Conservation (phyloP, 192 early-diverging fungal genomes). For the Thoreauomyces humboldtii region DNA sequence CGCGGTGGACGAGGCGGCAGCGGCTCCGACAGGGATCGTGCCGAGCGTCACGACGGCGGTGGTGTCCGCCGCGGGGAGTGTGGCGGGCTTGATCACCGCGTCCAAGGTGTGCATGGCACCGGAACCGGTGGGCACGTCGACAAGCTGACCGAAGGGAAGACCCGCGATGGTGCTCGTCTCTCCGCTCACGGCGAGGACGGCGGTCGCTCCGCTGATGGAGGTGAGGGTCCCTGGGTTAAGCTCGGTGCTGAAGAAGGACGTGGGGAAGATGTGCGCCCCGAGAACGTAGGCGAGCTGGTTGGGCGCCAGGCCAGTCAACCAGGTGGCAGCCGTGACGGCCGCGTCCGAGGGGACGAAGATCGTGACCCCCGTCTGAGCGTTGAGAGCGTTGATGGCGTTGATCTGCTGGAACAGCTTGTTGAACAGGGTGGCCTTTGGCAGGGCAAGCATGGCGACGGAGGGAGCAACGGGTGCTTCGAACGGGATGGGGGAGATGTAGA, state of each 20-base stretch:
- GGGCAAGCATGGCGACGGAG: neutral
- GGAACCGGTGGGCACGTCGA: conserved; percentile 18
- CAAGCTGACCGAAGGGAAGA: neutral
- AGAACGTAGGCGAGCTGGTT: conserved; percentile 37
- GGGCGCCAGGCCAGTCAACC: conserved; percentile 9
- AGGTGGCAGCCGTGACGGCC: conserved; percentile 29
- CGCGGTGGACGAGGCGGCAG: neutral
- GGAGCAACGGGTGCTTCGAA: conserved; percentile 12
- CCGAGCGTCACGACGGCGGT: neutral
- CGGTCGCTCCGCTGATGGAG: neutral
- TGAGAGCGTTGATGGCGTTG: conserved; percentile 19
- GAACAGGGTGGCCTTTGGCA: neutral
- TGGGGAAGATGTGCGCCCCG: conserved; percentile 29
- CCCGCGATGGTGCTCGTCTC: conserved; percentile 7
- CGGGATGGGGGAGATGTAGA: conserved; percentile 20
- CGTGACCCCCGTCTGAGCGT: conserved; percentile 20
- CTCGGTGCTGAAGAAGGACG: conserved; percentile 12
- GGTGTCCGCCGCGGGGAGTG: neutral
- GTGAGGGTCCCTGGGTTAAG: neutral
- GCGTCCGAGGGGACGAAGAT: conserved; percentile 37
- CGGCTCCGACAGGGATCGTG: neutral
- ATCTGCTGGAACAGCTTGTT: neutral
- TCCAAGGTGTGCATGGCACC: conserved; percentile 28
- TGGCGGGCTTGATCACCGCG: conserved; percentile 26
- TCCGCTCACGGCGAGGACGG: conserved; percentile 3